A percentile compares a stretch with the other conserved stretches of the same genome.
Conservation (phyloP, 2,329 filamentous ascomycete species). For the Dryadomyces quercivorus region DNA sequence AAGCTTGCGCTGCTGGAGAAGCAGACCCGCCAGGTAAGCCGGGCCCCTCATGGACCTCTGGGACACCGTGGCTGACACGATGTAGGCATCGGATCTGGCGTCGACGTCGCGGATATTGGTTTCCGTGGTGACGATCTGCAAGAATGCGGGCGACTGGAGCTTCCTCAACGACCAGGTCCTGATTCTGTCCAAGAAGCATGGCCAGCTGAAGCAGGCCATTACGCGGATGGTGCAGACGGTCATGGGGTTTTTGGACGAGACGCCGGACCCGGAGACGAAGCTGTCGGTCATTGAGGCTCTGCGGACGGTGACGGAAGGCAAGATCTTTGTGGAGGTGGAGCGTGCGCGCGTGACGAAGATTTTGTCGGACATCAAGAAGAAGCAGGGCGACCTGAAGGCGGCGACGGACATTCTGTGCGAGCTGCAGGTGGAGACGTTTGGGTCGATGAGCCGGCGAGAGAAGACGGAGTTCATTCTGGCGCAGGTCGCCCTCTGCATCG, state of each 20-base stretch:
- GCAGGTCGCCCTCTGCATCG: conserved; percentile 88
- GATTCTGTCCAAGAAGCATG: conserved; percentile 97
- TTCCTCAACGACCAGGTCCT: conserved; percentile 94
- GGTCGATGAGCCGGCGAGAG: conserved; percentile 91
- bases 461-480: conserved; percentile 98
- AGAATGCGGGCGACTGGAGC: conserved; percentile 84
- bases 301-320: conserved; percentile 93
- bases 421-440: conserved; percentile 96
- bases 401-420: conserved; percentile 92
- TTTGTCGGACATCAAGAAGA: conserved; percentile 93
- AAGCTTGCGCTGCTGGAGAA: conserved; percentile 90
- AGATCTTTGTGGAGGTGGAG: conserved; percentile 99
- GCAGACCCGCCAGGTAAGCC: conserved; percentile 79
- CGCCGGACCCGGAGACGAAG: conserved; percentile 77
- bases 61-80: neutral
- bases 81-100: conserved; percentile 81
- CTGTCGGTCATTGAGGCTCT: conserved; percentile 88
- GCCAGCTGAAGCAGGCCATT: conserved; percentile 96
- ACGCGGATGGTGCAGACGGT: conserved; percentile 98
- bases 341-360: conserved; percentile 90
- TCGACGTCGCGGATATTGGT: conserved; percentile 85
- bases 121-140: conserved; percentile 86
- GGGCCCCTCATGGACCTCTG: conserved; percentile 4
- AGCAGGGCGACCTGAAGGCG: conserved; percentile 80
- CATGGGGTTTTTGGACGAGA: conserved; percentile 81